Base-by-base conservation (phyloP, 371 early-diverging fungal genomes). In the Lichtheimia ornata region DNA sequence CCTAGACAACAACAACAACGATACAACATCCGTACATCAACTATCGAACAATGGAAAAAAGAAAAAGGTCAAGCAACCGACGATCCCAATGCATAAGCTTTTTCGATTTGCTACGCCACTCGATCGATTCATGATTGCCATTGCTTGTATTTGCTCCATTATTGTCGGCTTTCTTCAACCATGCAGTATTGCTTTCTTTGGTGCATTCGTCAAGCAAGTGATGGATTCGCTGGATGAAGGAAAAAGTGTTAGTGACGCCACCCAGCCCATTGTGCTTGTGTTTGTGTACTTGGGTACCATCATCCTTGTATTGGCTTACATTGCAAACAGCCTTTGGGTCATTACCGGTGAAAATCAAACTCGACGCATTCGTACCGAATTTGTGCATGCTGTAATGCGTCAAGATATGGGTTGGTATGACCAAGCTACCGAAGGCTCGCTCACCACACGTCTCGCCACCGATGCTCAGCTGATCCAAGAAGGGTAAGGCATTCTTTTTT, bases 351-450 rank as follows among this genome's bases (percentile, higher is more conserved):
- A 62, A 49, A 22, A 45, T 12, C 66, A 66, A 47, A 58, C 62
- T 20, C 66, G 55, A 59, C 69, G 86, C 17, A 77, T 92, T 58
- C 83, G 91, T 4, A 76, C 83, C 57, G 52, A 42, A 17, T 91
- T 85, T 50, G 85, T 93, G 51, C 77, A 72, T 47, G 74, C 92
- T 0, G 74, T 93, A 28, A 70, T 97, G 27, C 83, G 89, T 14
- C 94, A 95, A 67, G 91, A 96, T 40, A 83, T 92, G 50, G 83
- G 83, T 15, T 97, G 91, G 88, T 95, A 93, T 70, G 97, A 97
- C 62, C 72, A 70, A 24, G 69, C 80, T 53, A 76, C 77, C 71
- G 58, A 66, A 58, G 87, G 87, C 22, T 86, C 86, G 47, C 70
- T 84, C 83, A 86, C 85, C 22, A 82, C 84, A 24, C 81, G 88